Evolutionary conservation across 257 asterid genomes (phyloP).

Genomic region (Ophiorrhiza pumila): DNA sequence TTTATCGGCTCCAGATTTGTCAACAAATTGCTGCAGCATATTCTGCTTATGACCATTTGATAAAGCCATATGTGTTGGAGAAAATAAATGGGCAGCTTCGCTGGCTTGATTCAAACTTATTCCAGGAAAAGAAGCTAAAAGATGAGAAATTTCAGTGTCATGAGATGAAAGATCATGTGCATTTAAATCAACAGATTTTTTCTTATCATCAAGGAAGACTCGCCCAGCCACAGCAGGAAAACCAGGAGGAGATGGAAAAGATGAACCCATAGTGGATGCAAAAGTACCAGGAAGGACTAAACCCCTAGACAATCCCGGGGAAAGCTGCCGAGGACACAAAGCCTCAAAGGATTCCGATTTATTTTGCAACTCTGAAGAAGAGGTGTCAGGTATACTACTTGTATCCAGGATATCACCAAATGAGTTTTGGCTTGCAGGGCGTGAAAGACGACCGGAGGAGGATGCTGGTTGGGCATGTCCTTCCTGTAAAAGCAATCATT

Average conservation of each 20-base stretch:
- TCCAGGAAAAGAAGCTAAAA: slow-evolving; percentile 49
- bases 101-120: slow-evolving; percentile 36
- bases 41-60: slow-evolving; percentile 28
- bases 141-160: slow-evolving; percentile 45
- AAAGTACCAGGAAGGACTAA: slow-evolving; percentile 25
- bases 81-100: slow-evolving; percentile 29
- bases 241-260: slow-evolving; percentile 34
- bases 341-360: slow-evolving; percentile 26
- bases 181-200: slow-evolving; percentile 26
- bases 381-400: slow-evolving; percentile 19
- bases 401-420: slow-evolving; percentile 31
- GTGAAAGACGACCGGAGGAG: slow-evolving; percentile 41
- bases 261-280: slow-evolving; percentile 22
- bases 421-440: slow-evolving; percentile 52
- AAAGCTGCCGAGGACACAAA: slow-evolving; percentile 17
- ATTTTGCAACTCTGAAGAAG: slow-evolving; percentile 25
- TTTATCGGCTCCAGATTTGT: slow-evolving; percentile 39
- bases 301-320: slow-evolving; percentile 20
- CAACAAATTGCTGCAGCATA: slow-evolving; percentile 38
- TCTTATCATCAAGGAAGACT: slow-evolving; percentile 12
- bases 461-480: slow-evolving; percentile 40
- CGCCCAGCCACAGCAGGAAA: slow-evolving; percentile 27
- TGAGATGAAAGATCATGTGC: slow-evolving; percentile 35
- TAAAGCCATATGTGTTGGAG: slow-evolving; percentile 40
- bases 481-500: slow-evolving; percentile 45